Base-by-base conservation (phyloP, 108 stramenopile genomes). In the Skeletonema costatum region DNA sequence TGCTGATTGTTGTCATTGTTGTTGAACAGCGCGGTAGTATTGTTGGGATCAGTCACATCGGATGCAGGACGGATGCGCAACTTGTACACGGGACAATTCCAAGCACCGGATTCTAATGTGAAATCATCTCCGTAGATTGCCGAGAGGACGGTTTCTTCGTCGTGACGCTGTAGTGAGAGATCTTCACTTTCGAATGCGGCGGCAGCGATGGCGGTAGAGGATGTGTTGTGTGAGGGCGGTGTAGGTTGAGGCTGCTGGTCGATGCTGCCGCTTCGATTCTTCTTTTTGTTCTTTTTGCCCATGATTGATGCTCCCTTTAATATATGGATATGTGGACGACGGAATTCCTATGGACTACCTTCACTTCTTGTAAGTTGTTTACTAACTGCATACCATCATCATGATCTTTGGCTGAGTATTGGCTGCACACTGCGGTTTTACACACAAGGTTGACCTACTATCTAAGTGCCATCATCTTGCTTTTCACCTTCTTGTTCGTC, bases 111-210 rank as follows among this genome's bases (percentile, higher is more conserved):
- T 59, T 72, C 59, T 4, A 73, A 31, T 17, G 73, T 42, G 66
- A 90, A 95, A 39, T 95, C 93, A 42, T 70, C 60, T 17, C 89
- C 91, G 64, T 95, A 95, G n/a, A 95, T 88, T 8, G 88, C 90
- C 8, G 84, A 48, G 32, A 95, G 71, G 14, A 90, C 92, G 0
- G 90, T 91, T 64, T 84, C 91, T 72, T 95, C 94, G 60, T 95
- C 94, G 64, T 81, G 85, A 2, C 92, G 75, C 25, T 67, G 72
- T 12, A 77, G 56, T 9, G 94, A 95, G 30, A 93, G 77, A 71
- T 94, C 91, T 70, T 95, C 93, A 1, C 68, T 42, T 56, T 25
- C 59, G 56, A 48, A 16, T 25, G 32, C 29, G 17, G 25, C 21
- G 10, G 21, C 35, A n/a, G 25, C 25, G 3, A 14, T 1, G 32